A percentile compares a stretch with the other conserved stretches of the same genome.
Conservation (phyloP, 148 eudicot genomes). For the Pharnaceum exiguum region DNA sequence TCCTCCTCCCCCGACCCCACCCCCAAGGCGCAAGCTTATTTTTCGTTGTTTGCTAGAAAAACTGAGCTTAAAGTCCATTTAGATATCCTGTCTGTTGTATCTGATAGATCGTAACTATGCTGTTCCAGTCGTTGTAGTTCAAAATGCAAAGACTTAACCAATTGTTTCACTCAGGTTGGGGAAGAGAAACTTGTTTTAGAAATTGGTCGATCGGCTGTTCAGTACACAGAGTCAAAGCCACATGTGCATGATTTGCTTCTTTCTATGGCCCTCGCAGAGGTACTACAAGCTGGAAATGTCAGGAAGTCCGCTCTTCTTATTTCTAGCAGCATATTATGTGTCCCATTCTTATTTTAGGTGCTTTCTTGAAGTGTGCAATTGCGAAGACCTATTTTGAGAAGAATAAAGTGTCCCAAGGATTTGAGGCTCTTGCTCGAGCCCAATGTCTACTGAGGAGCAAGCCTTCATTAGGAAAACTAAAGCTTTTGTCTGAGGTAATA, state of each 20-base stretch:
- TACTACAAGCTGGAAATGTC: slow-evolving; percentile 40
- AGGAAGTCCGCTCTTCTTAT: slow-evolving; percentile 20
- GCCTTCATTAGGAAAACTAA: slow-evolving; percentile 62
- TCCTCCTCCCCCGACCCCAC: background rate
- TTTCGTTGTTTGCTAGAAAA: background rate
- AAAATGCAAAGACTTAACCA: background rate
- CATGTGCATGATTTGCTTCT: slow-evolving; percentile 81
- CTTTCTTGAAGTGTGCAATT: slow-evolving; percentile 98
- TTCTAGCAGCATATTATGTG: slow-evolving; percentile 50
- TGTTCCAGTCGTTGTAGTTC: background rate
- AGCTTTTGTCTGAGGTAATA: slow-evolving; percentile 74
- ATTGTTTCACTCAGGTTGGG: slow-evolving; percentile 60
- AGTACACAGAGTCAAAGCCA: slow-evolving; percentile 65
- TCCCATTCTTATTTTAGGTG: slow-evolving; percentile 69
- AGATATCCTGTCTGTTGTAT: background rate
- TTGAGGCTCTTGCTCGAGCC: slow-evolving; percentile 99
- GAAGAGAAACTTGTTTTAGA: slow-evolving; percentile 93
- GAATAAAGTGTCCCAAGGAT: slow-evolving; percentile 79
- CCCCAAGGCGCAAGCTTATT: background rate
- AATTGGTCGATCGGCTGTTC: slow-evolving; percentile 72
- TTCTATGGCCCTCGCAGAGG: slow-evolving; percentile 98
- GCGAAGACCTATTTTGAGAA: slow-evolving; percentile 84
- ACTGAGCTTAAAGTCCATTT: background rate
- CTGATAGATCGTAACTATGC: background rate
- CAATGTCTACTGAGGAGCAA: slow-evolving; percentile 84